Evolutionary conservation across 106 monocot species (phyloP), one percentile per base, ranked within the genome.

Genomic region (Allium cepa): DNA sequence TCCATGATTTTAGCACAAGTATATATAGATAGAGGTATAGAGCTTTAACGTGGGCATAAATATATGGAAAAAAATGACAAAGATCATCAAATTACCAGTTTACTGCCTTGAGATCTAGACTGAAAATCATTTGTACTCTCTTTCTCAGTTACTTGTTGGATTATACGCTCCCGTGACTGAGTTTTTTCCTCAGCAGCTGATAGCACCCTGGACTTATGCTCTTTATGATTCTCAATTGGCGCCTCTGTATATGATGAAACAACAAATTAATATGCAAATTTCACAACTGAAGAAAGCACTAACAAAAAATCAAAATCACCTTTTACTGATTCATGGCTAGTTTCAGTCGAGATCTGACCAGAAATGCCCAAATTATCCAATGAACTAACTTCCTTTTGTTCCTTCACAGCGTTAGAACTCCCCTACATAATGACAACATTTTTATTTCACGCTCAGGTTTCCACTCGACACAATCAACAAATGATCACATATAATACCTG

Each of bases 121-220:
- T 5, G 36, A 36, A 36, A 36, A n/a, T 6, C 26, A 73, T n/a
- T 7, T 47, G 63, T 28, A 27, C 48, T 73, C n/a, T 60, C 74
- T 14, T 59, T 67, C 1, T 60, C 28, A n/a, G 67, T 67, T 27
- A 60, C 60, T 51, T 50, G 51, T 47, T 68, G 51, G 47, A 75
- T 75, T 45, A 75, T 50, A 13, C 59, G 28, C 14, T 75, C 67
- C 47, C 61, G 63, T 10, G 64, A 68, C 18, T 17, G 49, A 66
- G 50, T 53, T 47, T 60, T 49, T 51, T 60, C 67, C 14, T 64
- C 47, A 7, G 73, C 49, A 9, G 63, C 82, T 0, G 77, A 70
- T 9, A 82, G 49, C 63, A 74, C 70, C 11, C 82, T 47, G 17
- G 50, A 77, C 70, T 70, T 78, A 52, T 74, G 70, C 77, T 82